phyloP scores from a whole-genome alignment of 2,329 filamentous ascomycete species.

The Macrophomina phaseolina region DNA sequence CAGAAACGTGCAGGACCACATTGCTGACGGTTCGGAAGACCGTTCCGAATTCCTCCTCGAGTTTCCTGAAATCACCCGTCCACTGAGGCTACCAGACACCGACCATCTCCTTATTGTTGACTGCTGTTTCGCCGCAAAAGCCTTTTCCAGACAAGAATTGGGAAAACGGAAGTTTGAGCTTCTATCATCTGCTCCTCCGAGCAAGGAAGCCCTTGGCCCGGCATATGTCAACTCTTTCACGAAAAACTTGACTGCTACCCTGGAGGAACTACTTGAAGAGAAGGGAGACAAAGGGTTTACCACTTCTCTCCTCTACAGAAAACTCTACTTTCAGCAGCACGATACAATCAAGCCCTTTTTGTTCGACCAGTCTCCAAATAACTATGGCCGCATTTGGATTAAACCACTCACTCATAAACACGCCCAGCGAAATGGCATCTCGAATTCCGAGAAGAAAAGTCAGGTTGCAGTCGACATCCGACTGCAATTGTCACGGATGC shows the following conservation, averaged over 20 bases:
- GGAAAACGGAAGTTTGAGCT: conserved; percentile 32
- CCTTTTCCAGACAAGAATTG: conserved; percentile 25
- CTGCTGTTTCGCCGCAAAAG: conserved; percentile 29
- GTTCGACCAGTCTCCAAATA: conserved; percentile 30
- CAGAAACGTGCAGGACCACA: too few species aligned
- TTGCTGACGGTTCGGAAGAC: too few species aligned
- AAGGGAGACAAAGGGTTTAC: conserved; percentile 25
- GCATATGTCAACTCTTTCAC: conserved; percentile 30
- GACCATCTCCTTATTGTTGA: conserved; percentile 31
- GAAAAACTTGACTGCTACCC: conserved; percentile 22
- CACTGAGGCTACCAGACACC: conserved; percentile 10
- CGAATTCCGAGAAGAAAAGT: neutral
- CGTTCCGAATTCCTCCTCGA: too few species aligned
- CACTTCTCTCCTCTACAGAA: conserved; percentile 36
- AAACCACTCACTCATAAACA: conserved; percentile 14
- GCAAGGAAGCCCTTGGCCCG: conserved; percentile 26
- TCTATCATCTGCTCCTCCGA: conserved; percentile 29
- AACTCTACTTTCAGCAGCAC: conserved; percentile 56
- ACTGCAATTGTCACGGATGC: conserved; percentile 28
- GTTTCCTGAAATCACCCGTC: too few species aligned
- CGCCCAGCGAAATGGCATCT: neutral
- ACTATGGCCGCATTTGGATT: conserved; percentile 31
- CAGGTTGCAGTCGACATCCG: conserved; percentile 28
- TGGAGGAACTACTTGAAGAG: conserved; percentile 5
- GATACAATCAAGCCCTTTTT: conserved; percentile 40